Evolutionary conservation across 2,329 filamentous ascomycete genomes (phyloP).

Genomic region (Colletotrichum sp.): DNA sequence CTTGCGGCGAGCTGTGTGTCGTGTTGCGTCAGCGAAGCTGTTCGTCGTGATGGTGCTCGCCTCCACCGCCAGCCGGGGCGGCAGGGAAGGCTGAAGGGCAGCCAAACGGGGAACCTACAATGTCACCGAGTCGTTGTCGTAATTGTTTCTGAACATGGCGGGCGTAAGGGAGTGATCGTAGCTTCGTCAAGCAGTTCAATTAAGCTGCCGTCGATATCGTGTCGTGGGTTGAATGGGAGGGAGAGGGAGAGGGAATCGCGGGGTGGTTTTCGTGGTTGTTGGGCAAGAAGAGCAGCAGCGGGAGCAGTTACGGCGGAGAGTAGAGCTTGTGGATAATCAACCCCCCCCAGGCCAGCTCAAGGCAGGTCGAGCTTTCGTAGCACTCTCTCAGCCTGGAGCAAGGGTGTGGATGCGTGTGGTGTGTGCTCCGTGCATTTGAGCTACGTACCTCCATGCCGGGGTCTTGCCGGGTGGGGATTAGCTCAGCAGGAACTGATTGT

Average conservation of each 20-base stretch:
- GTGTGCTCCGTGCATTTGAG: slow-evolving; percentile 17
- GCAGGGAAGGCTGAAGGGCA: slow-evolving; percentile 1
- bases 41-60: neutral
- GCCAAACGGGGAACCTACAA: slow-evolving; percentile 69
- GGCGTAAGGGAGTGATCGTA: slow-evolving; percentile 16
- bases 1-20: slow-evolving; percentile 84
- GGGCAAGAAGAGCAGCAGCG: neutral
- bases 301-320: slow-evolving; percentile 4
- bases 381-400: slow-evolving; percentile 26
- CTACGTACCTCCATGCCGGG: slow-evolving; percentile 17
- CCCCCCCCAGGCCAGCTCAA: slow-evolving; percentile 19
- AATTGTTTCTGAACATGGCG: slow-evolving; percentile 98
- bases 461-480: neutral
- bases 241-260: slow-evolving; percentile 1
- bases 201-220: neutral
- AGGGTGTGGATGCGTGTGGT: slow-evolving; percentile 3
- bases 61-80: neutral
- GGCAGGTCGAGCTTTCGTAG: slow-evolving; percentile 35
- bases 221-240: neutral
- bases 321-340: slow-evolving; percentile 19
- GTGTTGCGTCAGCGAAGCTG: neutral
- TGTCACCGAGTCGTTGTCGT: slow-evolving; percentile 99
- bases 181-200: slow-evolving; percentile 17
- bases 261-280: slow-evolving; percentile 19
- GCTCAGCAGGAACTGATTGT: neutral